phyloP scores from a whole-genome alignment of 768 basidiomycete species.

The Leucogyrophana mollusca region DNA sequence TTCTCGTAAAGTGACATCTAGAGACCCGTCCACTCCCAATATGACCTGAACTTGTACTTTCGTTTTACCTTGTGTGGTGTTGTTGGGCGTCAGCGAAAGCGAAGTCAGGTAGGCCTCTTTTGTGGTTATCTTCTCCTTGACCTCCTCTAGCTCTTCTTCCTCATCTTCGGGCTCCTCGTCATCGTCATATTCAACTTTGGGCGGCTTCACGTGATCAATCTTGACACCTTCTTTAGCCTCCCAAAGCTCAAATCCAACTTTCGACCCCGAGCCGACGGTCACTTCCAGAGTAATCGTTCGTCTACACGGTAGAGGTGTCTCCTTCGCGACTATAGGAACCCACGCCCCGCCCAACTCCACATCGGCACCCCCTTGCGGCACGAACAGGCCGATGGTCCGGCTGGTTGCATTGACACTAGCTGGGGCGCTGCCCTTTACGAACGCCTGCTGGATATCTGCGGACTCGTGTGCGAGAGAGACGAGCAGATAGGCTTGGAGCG shows the following conservation, averaged over 20 bases:
- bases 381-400: constrained; percentile 62
- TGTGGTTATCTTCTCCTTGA: constrained; percentile 58
- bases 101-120: constrained; percentile 51
- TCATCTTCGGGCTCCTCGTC: constrained; percentile 49
- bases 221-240: constrained; percentile 70
- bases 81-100: constrained; percentile 32
- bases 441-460: constrained; percentile 50
- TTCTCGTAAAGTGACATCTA: constrained; percentile 41
- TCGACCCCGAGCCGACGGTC: constrained; percentile 35
- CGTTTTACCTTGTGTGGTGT: constrained; percentile 47
- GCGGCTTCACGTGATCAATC: constrained; percentile 53
- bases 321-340: constrained; percentile 64
- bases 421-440: constrained; percentile 39
- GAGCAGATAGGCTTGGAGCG: constrained; percentile 68
- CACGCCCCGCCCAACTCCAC: constrained; percentile 58
- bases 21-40: constrained; percentile 29
- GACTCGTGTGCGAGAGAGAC: constrained; percentile 45
- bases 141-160: constrained; percentile 62
- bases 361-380: constrained; percentile 47
- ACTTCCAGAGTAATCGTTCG: constrained; percentile 60
- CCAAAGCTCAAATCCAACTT: constrained; percentile 71
- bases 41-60: constrained; percentile 46
- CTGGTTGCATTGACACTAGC: constrained; percentile 54
- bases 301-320: constrained; percentile 71
- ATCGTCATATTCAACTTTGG: constrained; percentile 43